Evolutionary conservation across 2,329 filamentous ascomycete genomes (phyloP), one percentile per base, ranked within the genome.

Genomic region (Cordyceps farinosa): DNA sequence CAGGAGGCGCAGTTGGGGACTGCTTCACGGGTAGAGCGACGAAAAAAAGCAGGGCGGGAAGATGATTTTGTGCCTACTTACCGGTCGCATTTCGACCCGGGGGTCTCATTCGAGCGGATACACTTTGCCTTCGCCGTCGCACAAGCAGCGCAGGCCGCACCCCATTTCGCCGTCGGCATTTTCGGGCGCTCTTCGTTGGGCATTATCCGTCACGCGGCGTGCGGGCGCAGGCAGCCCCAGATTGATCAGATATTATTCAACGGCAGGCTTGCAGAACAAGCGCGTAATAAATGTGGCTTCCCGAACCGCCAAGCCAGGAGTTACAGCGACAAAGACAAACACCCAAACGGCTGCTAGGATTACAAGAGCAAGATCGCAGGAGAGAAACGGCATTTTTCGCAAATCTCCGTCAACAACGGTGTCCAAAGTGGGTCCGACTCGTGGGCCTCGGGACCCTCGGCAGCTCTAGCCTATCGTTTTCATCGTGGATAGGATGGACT

Each of bases 121-220:
- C 81, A 83, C 65, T 82, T 82, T 8, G 80, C 80, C 66, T 83
- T 83, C 38, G 81, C 79, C 13, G 76, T 72, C 7, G 81, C 79
- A 66, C 81, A 83, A 1, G 79, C 72, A 5, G 78, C 73, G 56
- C 80, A 83, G 1, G 80, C 80, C 4, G 79, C 79, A 17, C 80
- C 80, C 80, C 80, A 83, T 79, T 76, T 77, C 36, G 75, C 75
- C 64, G 74, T 74, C 17, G 75, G 69, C 36, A 73, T 69, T 67
- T 75, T 75, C 29, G 67, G 70, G 56, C 71, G 64, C 34, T 70
- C 67, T 51, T 57, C 63, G 54, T 42, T 62, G 17, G 63, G 50
- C 63, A 65, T 65, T 4, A 27, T 61, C 11, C n/a, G 40, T 9
- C 32, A n/a, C 3, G 30, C 29, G 48, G 38, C n/a, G 58, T 42